phyloP scores from a whole-genome alignment of 805 yeast genomes.

The Wickerhamiella australiensis region DNA sequence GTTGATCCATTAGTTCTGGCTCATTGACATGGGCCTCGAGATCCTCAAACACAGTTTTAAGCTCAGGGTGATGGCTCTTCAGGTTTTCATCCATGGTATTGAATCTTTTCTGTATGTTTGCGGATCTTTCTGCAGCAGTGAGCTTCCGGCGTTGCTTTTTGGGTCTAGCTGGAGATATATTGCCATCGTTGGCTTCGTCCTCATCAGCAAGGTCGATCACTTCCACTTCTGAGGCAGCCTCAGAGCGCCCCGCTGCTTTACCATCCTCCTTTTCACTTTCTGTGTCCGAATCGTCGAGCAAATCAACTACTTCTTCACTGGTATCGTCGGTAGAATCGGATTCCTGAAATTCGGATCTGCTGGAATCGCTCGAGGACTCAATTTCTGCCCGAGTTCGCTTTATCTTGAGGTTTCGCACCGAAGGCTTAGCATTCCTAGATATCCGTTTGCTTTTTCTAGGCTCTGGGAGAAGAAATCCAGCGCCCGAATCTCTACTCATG shows the following conservation, averaged over 20 bases:
- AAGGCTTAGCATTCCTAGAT: not conserved
- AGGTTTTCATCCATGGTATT: constrained; percentile 57
- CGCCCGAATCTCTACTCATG: constrained; percentile 8
- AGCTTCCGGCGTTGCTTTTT: not conserved
- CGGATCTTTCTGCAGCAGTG: constrained; percentile 3
- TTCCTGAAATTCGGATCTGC: not conserved
- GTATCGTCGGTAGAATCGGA: constrained; percentile 1
- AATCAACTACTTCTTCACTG: constrained; percentile 8
- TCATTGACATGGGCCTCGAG: constrained; percentile 33
- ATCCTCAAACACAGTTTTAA: constrained; percentile 58
- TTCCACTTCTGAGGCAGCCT: not conserved
- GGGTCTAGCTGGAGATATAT: not conserved
- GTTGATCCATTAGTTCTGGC: constrained; percentile 38
- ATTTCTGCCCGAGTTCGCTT: not conserved
- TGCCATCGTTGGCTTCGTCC: constrained; percentile 3
- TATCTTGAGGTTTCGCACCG: too few relatives aligned
- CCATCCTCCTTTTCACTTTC: not conserved
- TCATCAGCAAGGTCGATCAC: not conserved
- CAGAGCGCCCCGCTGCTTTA: not conserved
- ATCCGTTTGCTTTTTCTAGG: constrained; percentile 5
- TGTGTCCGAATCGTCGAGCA: constrained; percentile 3
- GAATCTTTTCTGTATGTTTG: constrained; percentile 14
- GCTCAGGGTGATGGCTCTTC: constrained; percentile 66
- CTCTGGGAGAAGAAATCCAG: constrained; percentile 4
- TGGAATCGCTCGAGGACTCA: constrained; percentile 1